A percentile compares a stretch with the other conserved stretches of the same genome.
These are phyloP conservation scores for Pouteria campechiana DNA, from an alignment of 179 eudicot genomes.

Conservation along the genomic window DNA sequence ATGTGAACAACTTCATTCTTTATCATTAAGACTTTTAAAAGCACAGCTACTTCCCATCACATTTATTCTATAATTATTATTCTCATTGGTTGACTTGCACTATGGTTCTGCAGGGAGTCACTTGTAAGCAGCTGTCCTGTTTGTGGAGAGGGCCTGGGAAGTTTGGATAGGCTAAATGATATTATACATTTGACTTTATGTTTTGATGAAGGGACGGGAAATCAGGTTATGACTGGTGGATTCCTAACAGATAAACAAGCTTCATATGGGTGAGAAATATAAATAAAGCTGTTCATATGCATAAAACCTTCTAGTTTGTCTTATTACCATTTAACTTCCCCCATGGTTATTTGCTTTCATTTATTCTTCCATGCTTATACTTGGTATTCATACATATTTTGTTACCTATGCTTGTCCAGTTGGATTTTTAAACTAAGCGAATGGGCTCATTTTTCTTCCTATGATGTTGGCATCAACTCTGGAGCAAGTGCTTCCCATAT, in stretches of 20 bases:
- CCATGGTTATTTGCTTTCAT: no score
- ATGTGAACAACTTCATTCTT: no score
- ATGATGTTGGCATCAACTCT: constrained; percentile 64
- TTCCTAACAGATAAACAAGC: constrained; percentile 93
- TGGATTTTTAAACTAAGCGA: constrained; percentile 96
- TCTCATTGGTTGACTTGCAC: no score
- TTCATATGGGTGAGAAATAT: constrained; percentile 61
- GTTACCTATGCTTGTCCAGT: constrained; percentile 18
- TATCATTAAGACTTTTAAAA: no score
- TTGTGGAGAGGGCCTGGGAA: constrained; percentile 75
- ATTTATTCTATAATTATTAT: no score
- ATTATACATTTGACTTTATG: constrained; percentile 90
- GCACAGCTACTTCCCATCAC: no score
- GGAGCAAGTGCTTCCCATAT: constrained; percentile 84
- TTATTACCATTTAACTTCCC: no score
- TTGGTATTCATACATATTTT: constrained; percentile 3
- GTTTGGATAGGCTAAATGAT: constrained; percentile 49
- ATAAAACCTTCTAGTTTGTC: no score
- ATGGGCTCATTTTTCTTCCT: constrained; percentile 84
- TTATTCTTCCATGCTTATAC: not conserved
- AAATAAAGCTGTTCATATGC: not conserved
- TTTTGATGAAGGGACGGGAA: constrained; percentile 93
- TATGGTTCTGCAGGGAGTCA: constrained; percentile 50
- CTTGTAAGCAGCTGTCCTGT: constrained; percentile 84
- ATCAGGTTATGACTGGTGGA: constrained; percentile 86